Evolutionary conservation across 768 basidiomycete species (phyloP), one percentile per base, ranked within the genome.

Genomic region (Lactifluus subvellereus): DNA sequence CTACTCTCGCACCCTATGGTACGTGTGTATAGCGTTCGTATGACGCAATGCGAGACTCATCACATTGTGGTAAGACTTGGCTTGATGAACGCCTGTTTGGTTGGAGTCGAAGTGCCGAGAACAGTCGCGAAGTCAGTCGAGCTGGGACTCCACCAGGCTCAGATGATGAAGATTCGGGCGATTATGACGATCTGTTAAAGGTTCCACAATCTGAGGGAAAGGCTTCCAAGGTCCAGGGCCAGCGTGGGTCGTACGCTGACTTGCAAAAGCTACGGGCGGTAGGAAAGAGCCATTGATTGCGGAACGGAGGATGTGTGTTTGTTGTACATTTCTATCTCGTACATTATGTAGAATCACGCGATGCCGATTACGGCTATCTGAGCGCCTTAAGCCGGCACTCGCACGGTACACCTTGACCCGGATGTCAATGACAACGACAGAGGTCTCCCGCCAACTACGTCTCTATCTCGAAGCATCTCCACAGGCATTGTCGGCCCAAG

Each of bases 71-170:
- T 30, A 71, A 84, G 77, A 85, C 88, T 35, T 94, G 92, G 92
- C 81, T 95, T 22, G 93, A 96, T 70, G 94, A 95, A 74, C 84
- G 89, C 14, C 79, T 96, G 32, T 96, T 95, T 70, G 94, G 93
- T 43, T 95, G 91, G 93, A 86, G 86, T 73, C 80, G 80, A 58
- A 90, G 87, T 68, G 81, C 88, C 3, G 57, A 54, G 57, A 75
- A 74, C 42, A 82, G 74, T 68, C 84, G 82, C 53, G 86, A 86
- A 69, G 78, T 73, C 70, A 89, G 83, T 75, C 76, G 85, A 54
- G 77, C 85, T 14, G 81, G 76, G 32, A 89, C 88, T 10, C 90
- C 91, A 0, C 85, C 87, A 53, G 85, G 83, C 51, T 86, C 88
- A 11, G 94, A 95, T 67, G 89, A 92, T 40, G 92, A 94, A 71